A percentile compares a stretch with the other conserved stretches of the same genome.
phyloP scores from a whole-genome alignment of 2,329 filamentous ascomycete species.

The Thielaviopsis punctulata region DNA sequence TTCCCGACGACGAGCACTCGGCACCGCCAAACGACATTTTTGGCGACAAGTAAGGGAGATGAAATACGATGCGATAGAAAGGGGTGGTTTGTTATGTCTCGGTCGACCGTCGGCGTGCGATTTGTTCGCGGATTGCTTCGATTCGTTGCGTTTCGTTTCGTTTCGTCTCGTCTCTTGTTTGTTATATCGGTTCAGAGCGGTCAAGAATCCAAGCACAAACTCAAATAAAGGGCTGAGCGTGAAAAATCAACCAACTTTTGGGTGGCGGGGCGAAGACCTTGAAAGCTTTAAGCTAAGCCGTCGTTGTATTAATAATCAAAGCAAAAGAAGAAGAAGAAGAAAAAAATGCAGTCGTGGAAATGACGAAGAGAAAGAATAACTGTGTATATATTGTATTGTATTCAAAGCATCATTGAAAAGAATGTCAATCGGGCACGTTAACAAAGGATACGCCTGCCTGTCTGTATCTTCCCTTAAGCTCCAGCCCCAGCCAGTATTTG shows the following conservation, averaged over 20 bases:
- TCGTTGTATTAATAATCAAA: background rate
- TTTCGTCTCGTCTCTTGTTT: background rate
- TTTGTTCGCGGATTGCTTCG: background rate
- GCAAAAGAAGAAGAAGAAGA: background rate
- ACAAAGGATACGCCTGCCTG: no score
- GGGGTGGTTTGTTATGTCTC: background rate
- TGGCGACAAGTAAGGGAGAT: constrained; percentile 9
- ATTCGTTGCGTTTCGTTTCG: background rate
- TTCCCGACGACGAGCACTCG: constrained; percentile 90
- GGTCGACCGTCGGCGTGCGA: background rate
- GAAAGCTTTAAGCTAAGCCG: background rate
- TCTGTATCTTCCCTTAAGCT: no score
- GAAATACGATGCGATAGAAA: constrained; percentile 10
- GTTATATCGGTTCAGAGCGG: no score
- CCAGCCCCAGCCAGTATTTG: no score
- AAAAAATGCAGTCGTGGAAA: background rate
- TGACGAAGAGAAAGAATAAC: background rate
- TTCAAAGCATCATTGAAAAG: no score
- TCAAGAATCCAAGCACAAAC: no score
- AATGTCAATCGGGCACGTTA: no score
- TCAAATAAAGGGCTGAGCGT: background rate
- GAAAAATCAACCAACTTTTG: background rate
- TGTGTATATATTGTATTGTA: no score
- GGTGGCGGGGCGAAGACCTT: background rate
- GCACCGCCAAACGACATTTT: constrained; percentile 90